These are phyloP conservation scores for Lycium barbarum DNA, from an alignment of 257 asterid species.

Conservation along the genomic window DNA sequence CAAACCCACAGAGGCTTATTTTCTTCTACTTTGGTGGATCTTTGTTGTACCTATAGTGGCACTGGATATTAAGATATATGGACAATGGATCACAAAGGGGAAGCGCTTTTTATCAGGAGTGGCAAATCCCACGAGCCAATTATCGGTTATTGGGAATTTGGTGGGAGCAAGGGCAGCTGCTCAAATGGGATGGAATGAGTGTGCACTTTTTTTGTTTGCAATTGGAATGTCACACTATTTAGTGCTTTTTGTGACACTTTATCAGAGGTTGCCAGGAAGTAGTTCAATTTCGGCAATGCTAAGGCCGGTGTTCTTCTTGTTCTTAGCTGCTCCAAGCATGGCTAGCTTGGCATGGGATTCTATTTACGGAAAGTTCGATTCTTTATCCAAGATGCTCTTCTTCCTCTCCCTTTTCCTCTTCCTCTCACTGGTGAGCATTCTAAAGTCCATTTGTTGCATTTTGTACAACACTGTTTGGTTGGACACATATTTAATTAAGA, in stretches of 20 bases:
- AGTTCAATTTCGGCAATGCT: constrained; percentile 33
- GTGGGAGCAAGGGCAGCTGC: no score
- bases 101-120: constrained; percentile 35
- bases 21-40: background rate
- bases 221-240: constrained; percentile 32
- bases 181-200: no score
- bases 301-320: constrained; percentile 29
- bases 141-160: no score
- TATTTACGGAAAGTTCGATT: constrained; percentile 20
- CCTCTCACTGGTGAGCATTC: constrained; percentile 35
- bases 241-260: constrained; percentile 38
- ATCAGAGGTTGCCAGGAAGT: constrained; percentile 38
- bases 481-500: no score
- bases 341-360: no score
- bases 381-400: constrained; percentile 33
- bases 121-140: constrained; percentile 34
- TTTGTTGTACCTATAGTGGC: constrained; percentile 32
- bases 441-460: no score
- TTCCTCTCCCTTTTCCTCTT: constrained; percentile 37
- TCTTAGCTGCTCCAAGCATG: no score
- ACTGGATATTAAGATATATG: constrained; percentile 39
- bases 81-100: constrained; percentile 40
- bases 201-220: no score
- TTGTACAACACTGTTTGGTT: no score
- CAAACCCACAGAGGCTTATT: background rate